A percentile compares a stretch with the other conserved stretches of the same genome.
These are phyloP conservation scores for Ophiostoma sp. DNA, from an alignment of 2,329 filamentous ascomycete species.

Conservation along the genomic window DNA sequence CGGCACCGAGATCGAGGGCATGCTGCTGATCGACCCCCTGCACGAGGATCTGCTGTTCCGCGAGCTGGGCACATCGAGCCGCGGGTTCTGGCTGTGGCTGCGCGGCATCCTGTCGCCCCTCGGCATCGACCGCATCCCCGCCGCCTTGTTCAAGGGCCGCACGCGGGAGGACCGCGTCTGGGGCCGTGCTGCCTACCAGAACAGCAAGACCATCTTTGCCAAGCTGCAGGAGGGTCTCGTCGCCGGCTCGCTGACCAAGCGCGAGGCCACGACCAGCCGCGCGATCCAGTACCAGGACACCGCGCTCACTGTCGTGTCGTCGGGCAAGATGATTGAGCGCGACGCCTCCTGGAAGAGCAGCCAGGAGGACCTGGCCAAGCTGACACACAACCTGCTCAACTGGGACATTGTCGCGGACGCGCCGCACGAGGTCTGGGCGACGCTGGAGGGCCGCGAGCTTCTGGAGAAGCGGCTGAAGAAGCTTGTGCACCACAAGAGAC, in stretches of 20 bases:
- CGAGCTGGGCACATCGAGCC: conserved; percentile 55
- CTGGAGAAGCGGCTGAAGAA: conserved; percentile 75
- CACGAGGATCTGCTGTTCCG: conserved; percentile 78
- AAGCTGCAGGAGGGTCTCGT: conserved; percentile 91
- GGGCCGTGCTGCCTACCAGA: conserved; percentile 71
- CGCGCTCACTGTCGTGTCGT: conserved; percentile 76
- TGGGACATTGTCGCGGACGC: conserved; percentile 88
- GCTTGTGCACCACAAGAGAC: conserved; percentile 45
- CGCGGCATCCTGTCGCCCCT: conserved; percentile 81
- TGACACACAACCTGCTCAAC: conserved; percentile 70
- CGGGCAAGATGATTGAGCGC: conserved; percentile 62
- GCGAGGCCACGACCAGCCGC: conserved; percentile 72
- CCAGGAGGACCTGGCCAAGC: conserved; percentile 74
- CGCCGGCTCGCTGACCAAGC: conserved; percentile 74
- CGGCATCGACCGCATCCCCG: conserved; percentile 72
- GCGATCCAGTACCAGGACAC: conserved; percentile 73
- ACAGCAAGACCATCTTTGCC: conserved; percentile 79
- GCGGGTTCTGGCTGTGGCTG: conserved; percentile 81
- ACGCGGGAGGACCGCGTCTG: conserved; percentile 78
- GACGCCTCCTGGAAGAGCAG: conserved; percentile 73
- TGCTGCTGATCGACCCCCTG: conserved; percentile 80
- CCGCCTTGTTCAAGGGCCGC: conserved; percentile 76
- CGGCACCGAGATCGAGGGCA: conserved; percentile 64
- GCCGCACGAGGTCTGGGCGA: conserved; percentile 81
- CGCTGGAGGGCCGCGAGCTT: conserved; percentile 61